Percentiles rank a stretch among this genome's conserved stretches.
Conservation (phyloP, 192 early-diverging fungal genomes). For the Coemansia sp. region DNA sequence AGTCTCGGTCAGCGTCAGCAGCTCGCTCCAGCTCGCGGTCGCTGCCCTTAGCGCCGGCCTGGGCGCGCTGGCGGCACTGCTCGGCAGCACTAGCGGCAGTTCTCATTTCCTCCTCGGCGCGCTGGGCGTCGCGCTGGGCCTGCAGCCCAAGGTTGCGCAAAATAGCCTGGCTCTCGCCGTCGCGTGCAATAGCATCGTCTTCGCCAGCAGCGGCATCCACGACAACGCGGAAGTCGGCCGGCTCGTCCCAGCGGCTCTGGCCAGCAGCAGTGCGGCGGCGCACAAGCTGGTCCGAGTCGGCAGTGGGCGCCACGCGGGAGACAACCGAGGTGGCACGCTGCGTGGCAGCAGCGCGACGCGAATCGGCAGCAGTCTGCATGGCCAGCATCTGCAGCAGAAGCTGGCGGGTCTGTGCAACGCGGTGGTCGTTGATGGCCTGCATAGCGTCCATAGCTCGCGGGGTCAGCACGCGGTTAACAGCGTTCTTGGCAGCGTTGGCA, state of each 20-base stretch:
- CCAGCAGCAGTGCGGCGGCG: slow-evolving; percentile 32
- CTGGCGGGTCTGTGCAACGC: slow-evolving; percentile 19
- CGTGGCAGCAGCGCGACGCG: slow-evolving; percentile 14
- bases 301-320: slow-evolving; percentile 21
- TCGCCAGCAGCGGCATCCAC: slow-evolving; percentile 45
- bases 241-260: slow-evolving; percentile 48
- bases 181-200: slow-evolving; percentile 23
- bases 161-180: slow-evolving; percentile 47
- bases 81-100: slow-evolving; percentile 19
- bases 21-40: slow-evolving; percentile 26
- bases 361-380: slow-evolving; percentile 36
- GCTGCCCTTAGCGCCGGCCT: background rate
- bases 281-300: slow-evolving; percentile 36
- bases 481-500: slow-evolving; percentile 39
- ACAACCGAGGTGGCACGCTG: slow-evolving; percentile 26
- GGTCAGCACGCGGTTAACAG: slow-evolving; percentile 34
- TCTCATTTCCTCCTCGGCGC: slow-evolving; percentile 30
- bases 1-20: slow-evolving; percentile 23
- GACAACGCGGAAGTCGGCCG: slow-evolving; percentile 48
- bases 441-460: slow-evolving; percentile 38
- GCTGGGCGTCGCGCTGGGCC: slow-evolving; percentile 21
- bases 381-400: slow-evolving; percentile 40
- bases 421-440: slow-evolving; percentile 39
- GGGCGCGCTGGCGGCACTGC: slow-evolving; percentile 24
- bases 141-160: slow-evolving; percentile 43